Base-by-base conservation (phyloP, 225 moss, liverwort and hornwort genomes). In the Climacium dendroides region DNA sequence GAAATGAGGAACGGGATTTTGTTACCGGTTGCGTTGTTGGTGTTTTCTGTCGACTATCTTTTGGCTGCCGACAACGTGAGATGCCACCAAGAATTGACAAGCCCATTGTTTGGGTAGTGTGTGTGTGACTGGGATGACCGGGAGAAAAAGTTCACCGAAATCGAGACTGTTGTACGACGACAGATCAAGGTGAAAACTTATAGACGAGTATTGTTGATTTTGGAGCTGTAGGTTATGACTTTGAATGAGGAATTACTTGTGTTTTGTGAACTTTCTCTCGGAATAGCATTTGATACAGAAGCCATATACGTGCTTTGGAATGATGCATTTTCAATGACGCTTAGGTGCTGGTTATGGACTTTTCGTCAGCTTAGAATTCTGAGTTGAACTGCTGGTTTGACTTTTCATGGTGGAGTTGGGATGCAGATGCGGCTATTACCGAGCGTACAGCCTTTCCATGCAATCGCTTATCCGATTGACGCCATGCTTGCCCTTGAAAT, bases 61-160 rank as follows among this genome's bases (percentile, higher is more conserved):
- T 72, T 75, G 55, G 76, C 66, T 69, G 41, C 32, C 30, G 50
- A 61, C 39, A 60, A 66, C 22, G 41, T 52, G 84, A 61, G 34
- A 63, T 81, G 15, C 32, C 41, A 88, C 48, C 50, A 71, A 83
- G 75, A 61, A 76, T 64, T 88, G 63, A 92, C 62, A 71, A 77
- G 25, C 17, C 20, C 57, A 76, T 63, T 79, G 55, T 79, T 61
- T n/a, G 92, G 84, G 89, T 95, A 99, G 95, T 99, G 98, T 95
- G 97, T 99, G 11, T 99, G 97, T 83, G 98, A 99, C 78, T 97
- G 97, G 98, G 96, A 99, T 74, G 95, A 99, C 65, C 95, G 98
- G 43, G 95, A 99, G 72, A 95, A 91, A 64, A 97, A 99, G 84
- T 97, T 99, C 85, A 87, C 91, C 59, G 98, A 99, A 89, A 95